phyloP scores from a whole-genome alignment of 2,329 filamentous ascomycete species.

The Geoglossum cookeanum region DNA sequence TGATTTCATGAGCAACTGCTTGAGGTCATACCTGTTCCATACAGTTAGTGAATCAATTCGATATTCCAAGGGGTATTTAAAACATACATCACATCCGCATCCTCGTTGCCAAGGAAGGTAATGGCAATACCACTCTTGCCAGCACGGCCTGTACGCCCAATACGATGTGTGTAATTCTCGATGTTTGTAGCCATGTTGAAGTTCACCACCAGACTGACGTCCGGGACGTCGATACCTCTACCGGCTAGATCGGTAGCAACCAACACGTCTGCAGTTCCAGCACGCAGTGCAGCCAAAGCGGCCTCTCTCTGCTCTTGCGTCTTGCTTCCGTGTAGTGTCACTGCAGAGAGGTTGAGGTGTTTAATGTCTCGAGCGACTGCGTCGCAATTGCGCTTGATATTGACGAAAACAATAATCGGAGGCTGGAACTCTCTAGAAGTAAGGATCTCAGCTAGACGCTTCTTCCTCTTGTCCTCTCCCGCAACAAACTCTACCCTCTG shows the following conservation, averaged over 20 bases:
- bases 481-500: conserved; percentile 84
- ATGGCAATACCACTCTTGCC: conserved; percentile 93
- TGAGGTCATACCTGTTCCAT: conserved; percentile 48
- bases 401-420: conserved; percentile 98
- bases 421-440: conserved; percentile 59
- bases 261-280: conserved; percentile 64
- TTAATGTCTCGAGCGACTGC: conserved; percentile 88
- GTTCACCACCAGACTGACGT: conserved; percentile 87
- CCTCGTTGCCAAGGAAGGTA: conserved; percentile 84
- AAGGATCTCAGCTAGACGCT: conserved; percentile 81
- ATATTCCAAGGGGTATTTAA: neutral
- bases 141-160: conserved; percentile 91
- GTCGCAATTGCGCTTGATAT: conserved; percentile 98
- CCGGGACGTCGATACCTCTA: conserved; percentile 91
- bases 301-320: conserved; percentile 96
- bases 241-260: conserved; percentile 92
- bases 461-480: conserved; percentile 92
- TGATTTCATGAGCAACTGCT: conserved; percentile 88
- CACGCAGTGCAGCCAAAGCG: conserved; percentile 67
- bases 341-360: conserved; percentile 73
- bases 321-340: conserved; percentile 87
- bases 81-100: conserved; percentile 61
- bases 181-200: conserved; percentile 96
- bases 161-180: conserved; percentile 89
- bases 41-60: conserved; percentile 1